phyloP scores from a whole-genome alignment of 1,139 yeast genomes.

The Waltiozyma sp. region DNA sequence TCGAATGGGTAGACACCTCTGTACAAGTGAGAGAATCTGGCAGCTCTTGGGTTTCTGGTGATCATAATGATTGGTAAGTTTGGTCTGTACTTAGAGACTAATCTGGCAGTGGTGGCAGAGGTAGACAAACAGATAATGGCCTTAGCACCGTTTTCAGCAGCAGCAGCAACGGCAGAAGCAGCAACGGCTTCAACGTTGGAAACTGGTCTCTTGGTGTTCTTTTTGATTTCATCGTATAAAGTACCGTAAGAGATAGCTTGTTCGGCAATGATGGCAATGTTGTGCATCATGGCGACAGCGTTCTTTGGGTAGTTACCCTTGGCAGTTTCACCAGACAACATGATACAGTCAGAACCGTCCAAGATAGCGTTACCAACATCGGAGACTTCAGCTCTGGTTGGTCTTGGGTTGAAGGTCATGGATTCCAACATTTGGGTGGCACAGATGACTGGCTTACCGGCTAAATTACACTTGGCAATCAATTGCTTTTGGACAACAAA shows the following conservation, averaged over 20 bases:
- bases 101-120: slow-evolving; percentile 90
- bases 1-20: slow-evolving; percentile 98
- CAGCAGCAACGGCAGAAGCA: slow-evolving; percentile 91
- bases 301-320: slow-evolving; percentile 97
- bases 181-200: slow-evolving; percentile 96
- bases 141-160: slow-evolving; percentile 92
- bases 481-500: slow-evolving; percentile 97
- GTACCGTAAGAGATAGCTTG: slow-evolving; percentile 89
- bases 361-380: slow-evolving; percentile 98
- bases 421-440: slow-evolving; percentile 99
- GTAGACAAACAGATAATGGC: slow-evolving; percentile 95
- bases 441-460: slow-evolving; percentile 99
- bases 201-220: slow-evolving; percentile 79
- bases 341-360: slow-evolving; percentile 99
- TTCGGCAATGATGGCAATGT: slow-evolving; percentile 93
- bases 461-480: slow-evolving; percentile 97
- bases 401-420: slow-evolving; percentile 99
- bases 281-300: slow-evolving; percentile 98
- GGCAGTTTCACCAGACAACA: slow-evolving; percentile 99
- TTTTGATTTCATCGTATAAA: slow-evolving; percentile 80
- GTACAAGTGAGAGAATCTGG: slow-evolving; percentile 91
- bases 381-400: slow-evolving; percentile 99
- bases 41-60: slow-evolving; percentile 87
- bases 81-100: slow-evolving; percentile 96
- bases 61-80: slow-evolving; percentile 96